Base-by-base conservation (phyloP, 129 eudicot genomes). In the Flaveria brownii region DNA sequence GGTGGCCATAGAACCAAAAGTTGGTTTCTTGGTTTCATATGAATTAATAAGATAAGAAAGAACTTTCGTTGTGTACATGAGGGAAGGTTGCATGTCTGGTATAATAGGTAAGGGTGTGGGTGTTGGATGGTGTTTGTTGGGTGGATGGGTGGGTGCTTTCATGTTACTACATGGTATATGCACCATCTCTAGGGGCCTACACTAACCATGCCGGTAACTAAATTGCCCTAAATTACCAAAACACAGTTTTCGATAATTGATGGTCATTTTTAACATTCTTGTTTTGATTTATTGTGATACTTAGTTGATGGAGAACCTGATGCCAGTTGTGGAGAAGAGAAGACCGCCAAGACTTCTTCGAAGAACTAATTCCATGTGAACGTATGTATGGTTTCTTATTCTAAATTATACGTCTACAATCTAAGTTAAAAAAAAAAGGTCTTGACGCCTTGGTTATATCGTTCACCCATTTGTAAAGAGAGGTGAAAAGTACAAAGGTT, bases 221-320 rank as follows among this genome's bases (percentile, higher is more conserved):
- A 49, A 16, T 33, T 52, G 50, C 13, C n/a, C 68, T 62, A 62
- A 62, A 13, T 62, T 3, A 11, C 4, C 20, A 62, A 28, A 62
- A 33, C 68, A 62, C 39, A 14, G 2, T 13, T 61, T 63, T 43
- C 51, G 28, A 28, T 7, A 49, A 30, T 18, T 28, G 33, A 11
- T 64, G 2, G 50, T 63, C 62, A 9, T 23, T 26, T 55, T 20
- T 61, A 33, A 43, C 18, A 60, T 43, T 0, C 30, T 30, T 13
- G 57, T 83, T 25, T 45, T 12, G 33, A 46, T 68, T 59, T 47
- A 17, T 66, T 62, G 25, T 16, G n/a, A 11, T 59, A 61, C 45
- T 83, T 90, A 91, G 97, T 85, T 88, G 42, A 91, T 86, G 90
- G 86, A 88, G 84, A 88, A 85, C 74, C 39, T 91, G 85, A 85